Evolutionary conservation across 108 stramenopile species (phyloP).

Genomic region (Cyclotella choctawhatcheeana): DNA sequence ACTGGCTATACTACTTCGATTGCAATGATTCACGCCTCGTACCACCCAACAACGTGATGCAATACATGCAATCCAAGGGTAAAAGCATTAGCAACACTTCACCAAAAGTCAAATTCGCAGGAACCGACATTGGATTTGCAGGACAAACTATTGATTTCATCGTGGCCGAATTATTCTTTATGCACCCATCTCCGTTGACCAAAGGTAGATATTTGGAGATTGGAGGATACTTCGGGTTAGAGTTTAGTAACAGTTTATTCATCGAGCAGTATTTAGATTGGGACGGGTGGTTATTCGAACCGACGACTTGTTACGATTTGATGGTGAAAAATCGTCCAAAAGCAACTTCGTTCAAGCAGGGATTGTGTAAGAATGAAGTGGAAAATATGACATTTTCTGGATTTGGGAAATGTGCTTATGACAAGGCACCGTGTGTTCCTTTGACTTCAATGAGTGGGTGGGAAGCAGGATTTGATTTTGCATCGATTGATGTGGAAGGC

Average conservation of each 20-base stretch:
- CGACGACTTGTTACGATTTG: conserved; percentile 19
- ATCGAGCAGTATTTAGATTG: conserved; percentile 25
- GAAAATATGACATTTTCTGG: conserved; percentile 5
- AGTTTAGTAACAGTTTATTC: conserved; percentile 22
- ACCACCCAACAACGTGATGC: neutral
- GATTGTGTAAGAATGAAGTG: neutral
- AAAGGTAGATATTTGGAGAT: conserved; percentile 19
- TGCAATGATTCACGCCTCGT: neutral
- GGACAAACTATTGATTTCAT: conserved; percentile 20
- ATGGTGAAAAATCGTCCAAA: conserved; percentile 6
- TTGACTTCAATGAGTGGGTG: conserved; percentile 7
- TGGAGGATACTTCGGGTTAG: conserved; percentile 18
- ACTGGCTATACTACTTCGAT: conserved; percentile 5
- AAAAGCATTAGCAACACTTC: neutral
- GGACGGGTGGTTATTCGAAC: conserved; percentile 32
- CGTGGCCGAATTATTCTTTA: conserved; percentile 21
- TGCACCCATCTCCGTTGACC: conserved; percentile 14
- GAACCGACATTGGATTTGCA: conserved; percentile 11
- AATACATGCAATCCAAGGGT: neutral
- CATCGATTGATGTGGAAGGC: conserved; percentile 25
- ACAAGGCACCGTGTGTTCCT: neutral
- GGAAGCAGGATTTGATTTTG: conserved; percentile 21
- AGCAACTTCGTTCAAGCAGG: conserved; percentile 7
- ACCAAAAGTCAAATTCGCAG: neutral
- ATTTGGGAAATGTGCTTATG: conserved; percentile 18